phyloP scores from a whole-genome alignment of 2,329 filamentous ascomycete genomes.

The Fusarium luffae region DNA sequence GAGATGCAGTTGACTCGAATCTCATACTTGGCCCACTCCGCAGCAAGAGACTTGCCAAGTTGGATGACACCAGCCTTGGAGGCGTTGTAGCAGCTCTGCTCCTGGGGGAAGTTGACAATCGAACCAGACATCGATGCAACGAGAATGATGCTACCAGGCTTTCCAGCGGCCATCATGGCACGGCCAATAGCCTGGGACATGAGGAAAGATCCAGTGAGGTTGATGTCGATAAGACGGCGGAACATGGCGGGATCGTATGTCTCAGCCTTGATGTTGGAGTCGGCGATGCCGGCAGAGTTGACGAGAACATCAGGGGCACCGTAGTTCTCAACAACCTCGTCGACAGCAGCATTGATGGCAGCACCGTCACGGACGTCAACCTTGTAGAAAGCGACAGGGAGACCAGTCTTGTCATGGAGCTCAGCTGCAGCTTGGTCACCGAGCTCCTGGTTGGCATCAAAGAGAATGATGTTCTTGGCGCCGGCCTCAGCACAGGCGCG shows the following conservation, averaged over 20 bases:
- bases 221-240: constrained; percentile 83
- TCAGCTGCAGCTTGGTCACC: constrained; percentile 76
- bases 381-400: constrained; percentile 81
- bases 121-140: constrained; percentile 84
- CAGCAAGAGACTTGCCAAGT: constrained; percentile 82
- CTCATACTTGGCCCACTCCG: constrained; percentile 84
- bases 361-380: constrained; percentile 79
- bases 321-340: constrained; percentile 72
- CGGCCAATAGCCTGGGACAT: constrained; percentile 78
- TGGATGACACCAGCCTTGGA: constrained; percentile 85
- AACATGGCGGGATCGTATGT: constrained; percentile 81
- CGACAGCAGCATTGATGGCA: constrained; percentile 76
- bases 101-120: constrained; percentile 88
- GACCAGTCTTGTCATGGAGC: constrained; percentile 76
- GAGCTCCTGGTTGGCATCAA: constrained; percentile 80
- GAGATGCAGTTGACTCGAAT: constrained; percentile 88
- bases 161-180: constrained; percentile 77
- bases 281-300: constrained; percentile 83
- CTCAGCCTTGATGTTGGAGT: constrained; percentile 87
- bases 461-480: constrained; percentile 77
- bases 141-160: constrained; percentile 78
- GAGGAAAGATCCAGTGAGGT: constrained; percentile 82
- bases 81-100: constrained; percentile 85
- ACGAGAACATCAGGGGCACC: constrained; percentile 80
- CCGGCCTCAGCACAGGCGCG: constrained; percentile 81